These are phyloP conservation scores for Ogataea pignaliae DNA, from an alignment of 805 yeast species.

Conservation along the genomic window DNA sequence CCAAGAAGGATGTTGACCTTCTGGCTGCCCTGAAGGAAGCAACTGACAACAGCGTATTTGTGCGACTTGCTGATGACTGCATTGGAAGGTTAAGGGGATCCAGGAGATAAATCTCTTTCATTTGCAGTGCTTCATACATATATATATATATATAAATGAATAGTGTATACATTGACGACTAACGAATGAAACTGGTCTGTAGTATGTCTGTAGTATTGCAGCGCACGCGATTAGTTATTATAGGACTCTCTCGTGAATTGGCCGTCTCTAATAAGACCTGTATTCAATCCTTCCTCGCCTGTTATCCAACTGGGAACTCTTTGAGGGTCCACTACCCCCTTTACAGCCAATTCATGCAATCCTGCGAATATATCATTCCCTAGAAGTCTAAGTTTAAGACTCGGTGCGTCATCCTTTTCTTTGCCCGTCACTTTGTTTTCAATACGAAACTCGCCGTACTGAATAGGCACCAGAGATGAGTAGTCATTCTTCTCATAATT, in stretches of 20 bases:
- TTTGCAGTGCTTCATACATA: neutral
- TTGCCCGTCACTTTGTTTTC: constrained; percentile 29
- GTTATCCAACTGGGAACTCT: constrained; percentile 71
- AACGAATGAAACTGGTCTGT: no score
- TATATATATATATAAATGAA: constrained; percentile 1
- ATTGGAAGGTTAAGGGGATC: constrained; percentile 22
- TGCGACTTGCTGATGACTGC: constrained; percentile 20
- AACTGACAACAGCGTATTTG: constrained; percentile 17
- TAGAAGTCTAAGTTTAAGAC: constrained; percentile 34
- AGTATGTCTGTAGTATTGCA: no score
- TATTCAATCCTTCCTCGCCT: constrained; percentile 60
- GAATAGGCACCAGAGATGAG: constrained; percentile 56
- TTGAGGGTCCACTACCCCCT: constrained; percentile 46
- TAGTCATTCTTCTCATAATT: constrained; percentile 31
- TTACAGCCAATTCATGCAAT: constrained; percentile 57
- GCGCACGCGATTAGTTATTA: neutral
- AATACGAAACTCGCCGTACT: constrained; percentile 42
- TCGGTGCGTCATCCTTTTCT: constrained; percentile 18
- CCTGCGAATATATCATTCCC: constrained; percentile 81
- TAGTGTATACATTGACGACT: no score
- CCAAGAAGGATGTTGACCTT: constrained; percentile 37
- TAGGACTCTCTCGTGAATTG: constrained; percentile 18
- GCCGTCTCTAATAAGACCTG: constrained; percentile 45
- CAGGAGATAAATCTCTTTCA: constrained; percentile 6
- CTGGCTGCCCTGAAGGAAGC: constrained; percentile 24